Percentiles rank a stretch among this genome's conserved stretches.
Conservation (phyloP, 2,329 filamentous ascomycete genomes). For the Exophiala sideris region DNA sequence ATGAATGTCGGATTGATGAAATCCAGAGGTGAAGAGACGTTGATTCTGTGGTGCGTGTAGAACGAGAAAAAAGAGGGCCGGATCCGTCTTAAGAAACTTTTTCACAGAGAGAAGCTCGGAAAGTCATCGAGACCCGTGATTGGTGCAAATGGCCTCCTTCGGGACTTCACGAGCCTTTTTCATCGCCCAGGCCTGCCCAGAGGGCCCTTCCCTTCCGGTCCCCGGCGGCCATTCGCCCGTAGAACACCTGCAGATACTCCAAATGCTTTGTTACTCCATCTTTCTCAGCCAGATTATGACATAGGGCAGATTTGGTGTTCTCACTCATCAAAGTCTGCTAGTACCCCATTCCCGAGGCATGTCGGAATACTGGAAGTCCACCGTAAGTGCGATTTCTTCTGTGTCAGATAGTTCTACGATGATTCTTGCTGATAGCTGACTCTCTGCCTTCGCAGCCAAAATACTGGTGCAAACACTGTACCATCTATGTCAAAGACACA, state of each 20-base stretch:
- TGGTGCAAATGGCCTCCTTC: background rate
- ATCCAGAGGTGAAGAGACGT: background rate
- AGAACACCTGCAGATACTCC: background rate
- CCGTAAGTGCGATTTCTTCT: conserved; percentile 44
- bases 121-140: background rate
- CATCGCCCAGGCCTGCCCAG: background rate
- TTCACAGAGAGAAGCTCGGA: background rate
- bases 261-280: background rate
- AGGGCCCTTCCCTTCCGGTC: background rate
- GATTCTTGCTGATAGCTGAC: conserved; percentile 24
- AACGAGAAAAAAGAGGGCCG: no score
- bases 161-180: conserved; percentile 2
- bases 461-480: conserved; percentile 98
- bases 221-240: conserved; percentile 15
- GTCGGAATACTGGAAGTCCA: conserved; percentile 99
- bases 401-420: background rate
- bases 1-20: background rate
- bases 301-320: conserved; percentile 5
- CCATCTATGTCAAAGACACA: conserved; percentile 84
- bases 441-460: conserved; percentile 55
- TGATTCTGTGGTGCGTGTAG: background rate
- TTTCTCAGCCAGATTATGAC: conserved; percentile 10
- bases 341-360: conserved; percentile 47
- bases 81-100: no score
- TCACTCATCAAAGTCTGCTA: background rate